Evolutionary conservation across 2,329 filamentous ascomycete genomes (phyloP), one percentile per base, ranked within the genome.

Genomic region (Colletotrichum somersetense): DNA sequence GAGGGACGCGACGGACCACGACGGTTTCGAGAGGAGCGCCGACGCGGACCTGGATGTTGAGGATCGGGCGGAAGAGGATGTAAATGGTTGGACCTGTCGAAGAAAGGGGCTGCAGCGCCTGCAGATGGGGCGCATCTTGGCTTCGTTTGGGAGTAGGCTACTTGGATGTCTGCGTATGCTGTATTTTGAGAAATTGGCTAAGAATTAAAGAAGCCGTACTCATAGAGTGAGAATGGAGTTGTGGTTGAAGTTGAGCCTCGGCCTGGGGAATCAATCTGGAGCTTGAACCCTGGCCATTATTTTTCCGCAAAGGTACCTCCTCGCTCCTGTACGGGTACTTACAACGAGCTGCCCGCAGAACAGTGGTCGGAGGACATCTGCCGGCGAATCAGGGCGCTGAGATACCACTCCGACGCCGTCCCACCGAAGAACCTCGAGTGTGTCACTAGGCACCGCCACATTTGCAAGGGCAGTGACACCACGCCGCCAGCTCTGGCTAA

Each of bases 1-100:
- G 6, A 97, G 89, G 11, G 92, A 91, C 44, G 89, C 85, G 75
- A 97, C 91, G 57, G 95, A 97, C 95, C 95, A 98, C 61, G 89
- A 92, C 30, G 95, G 94, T 72, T 88, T 87, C 20, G 89, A 87
- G 66, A 96, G 89, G 66, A 92, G 77, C 65, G 74, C 76, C 40
- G 72, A 59, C 64, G 74, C 76, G 52, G 69, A 26, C 16, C 66
- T 66, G 33, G 62, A 23, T 7, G 42, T 33, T 23, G 57, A 67
- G 56, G 35, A 40, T 7, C 35, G 64, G 42, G 10, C 44, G 33
- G 59, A 33, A 50, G 61, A 73, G 53, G 55, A 77, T 66, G 58
- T 67, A 46, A 75, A 71, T 52, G 57, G 23, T 66, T 57, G 69
- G n/a, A 46, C 65, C 20, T 65, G 58, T 53, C 23, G 67, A 12